Base-by-base conservation (phyloP, 2,329 filamentous ascomycete species). In the Penicillium rolfsii region DNA sequence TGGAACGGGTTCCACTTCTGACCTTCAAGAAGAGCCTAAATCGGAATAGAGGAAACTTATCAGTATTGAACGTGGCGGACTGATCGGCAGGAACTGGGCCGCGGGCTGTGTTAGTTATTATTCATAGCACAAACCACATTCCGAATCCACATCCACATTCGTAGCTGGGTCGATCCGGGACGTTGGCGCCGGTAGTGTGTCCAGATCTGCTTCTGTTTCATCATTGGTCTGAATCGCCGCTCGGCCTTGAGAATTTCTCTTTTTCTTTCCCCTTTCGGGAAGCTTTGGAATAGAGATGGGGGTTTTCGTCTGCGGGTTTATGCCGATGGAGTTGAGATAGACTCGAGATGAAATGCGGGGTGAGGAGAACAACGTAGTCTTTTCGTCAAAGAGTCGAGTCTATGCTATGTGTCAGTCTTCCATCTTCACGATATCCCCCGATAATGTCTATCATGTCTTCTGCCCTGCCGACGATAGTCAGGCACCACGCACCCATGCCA, bases 191-290 rank as follows among this genome's bases (percentile, higher is more conserved):
- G 52, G 59, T 19, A 55, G 24, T 28, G 2, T 36, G 11, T 14
- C 33, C 16, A 28, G 41, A 7, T 19, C 8, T 38, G 24, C n/a
- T 8, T 6, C 16, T 3, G 9, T 19, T 12, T n/a, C n/a, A 19
- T 56, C 24, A 67, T 67, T 67, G 64, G 64, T 30, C 50, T 52
- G 22, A 6, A 35, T 59, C 64, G 63, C 64, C 64, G 64, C 45
- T 49, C 50, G 43, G 43, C 19, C 24, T 49, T 46, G 38, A 45
- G 36, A 14, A 24, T 3, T 22, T 55, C 36, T 55, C 36, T 38
- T 43, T 60, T 56, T 64, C 61, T 55, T 67, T 62, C 65, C 61
- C 35, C 40, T 62, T 55, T 36, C 4, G 59, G 58, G 28, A 40
- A 33, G n/a, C 49, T 52, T 3, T 14, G 14, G 24, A 48, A n/a